Base-by-base conservation (phyloP, 495 filamentous ascomycete genomes). In the Tuber indicum region DNA sequence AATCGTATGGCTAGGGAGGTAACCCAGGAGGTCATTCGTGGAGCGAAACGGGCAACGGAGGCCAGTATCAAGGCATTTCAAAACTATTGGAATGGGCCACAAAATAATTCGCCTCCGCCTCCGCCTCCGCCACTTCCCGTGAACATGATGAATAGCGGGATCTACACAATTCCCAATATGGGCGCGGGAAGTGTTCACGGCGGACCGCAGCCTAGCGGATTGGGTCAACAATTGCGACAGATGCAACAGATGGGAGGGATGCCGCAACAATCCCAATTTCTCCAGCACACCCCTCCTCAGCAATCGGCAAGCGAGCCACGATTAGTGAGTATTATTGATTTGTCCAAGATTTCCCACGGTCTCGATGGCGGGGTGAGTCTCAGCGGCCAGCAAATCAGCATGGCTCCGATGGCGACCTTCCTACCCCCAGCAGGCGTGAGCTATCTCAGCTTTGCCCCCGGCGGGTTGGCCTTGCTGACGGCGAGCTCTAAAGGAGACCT, bases 401-500 rank as follows among this genome's bases (percentile, higher is more conserved):
- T 72, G 47, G 87, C 90, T 72, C 92, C 94, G 4, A 83, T 94
- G 70, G 91, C 92, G 10, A 95, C 93, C 0, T 97, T 98, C 79
- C 89, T 90, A 36, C 87, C 92, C 8, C 91, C 92, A 12, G 89
- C 92, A 72, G 96, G 96, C 39, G 97, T 94, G 84, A 98, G 96
- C 84, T 94, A 92, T 82, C 84, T 99, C 36, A 96, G 94, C 0
- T 92, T 99, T 74, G 91, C 94, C 70, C 94, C 96, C 0, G 92
- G 89, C 70, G 95, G 95, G 3, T 85, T 97, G 3, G 89, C 90
- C 83, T 86, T 99, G 16, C 89, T 99, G 77, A 98, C 93, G 1
- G 94, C 92, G 26, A 98, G 92, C 84, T 92, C 89, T 80, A 98
- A 97, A 79, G 96, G 96, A 16, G 96, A 99, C 82, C 89, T 96